Conservation (phyloP, 2,329 filamentous ascomycete species). For the Hypoxylon sp. region DNA sequence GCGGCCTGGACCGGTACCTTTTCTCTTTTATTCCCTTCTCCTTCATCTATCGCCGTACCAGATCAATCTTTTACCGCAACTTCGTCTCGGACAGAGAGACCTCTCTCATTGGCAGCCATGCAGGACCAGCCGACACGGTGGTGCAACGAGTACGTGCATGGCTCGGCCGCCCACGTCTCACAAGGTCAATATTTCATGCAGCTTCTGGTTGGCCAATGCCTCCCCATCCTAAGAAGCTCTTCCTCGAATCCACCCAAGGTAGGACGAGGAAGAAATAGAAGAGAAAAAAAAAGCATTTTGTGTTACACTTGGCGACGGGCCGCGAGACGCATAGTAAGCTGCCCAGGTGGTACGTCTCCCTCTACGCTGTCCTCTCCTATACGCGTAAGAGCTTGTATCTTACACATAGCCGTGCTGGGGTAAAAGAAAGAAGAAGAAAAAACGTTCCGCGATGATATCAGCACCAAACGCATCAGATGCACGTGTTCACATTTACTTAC, state of each 20-base stretch:
- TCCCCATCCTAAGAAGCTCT: not conserved
- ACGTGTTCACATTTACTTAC: conserved; percentile 7
- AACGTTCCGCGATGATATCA: conserved; percentile 4
- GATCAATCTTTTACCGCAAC: conserved; percentile 3
- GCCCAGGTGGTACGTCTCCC: not conserved
- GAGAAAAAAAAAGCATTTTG: not conserved
- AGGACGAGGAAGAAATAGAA: not conserved
- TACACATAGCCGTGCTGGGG: not conserved
- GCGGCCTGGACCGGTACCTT: conserved; percentile 8
- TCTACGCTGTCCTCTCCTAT: not conserved
- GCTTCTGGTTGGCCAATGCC: conserved; percentile 23
- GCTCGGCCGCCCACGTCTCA: conserved; percentile 14
- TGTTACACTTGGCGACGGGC: conserved; percentile 10
- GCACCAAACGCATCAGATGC: not conserved
- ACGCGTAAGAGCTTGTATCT: not conserved
- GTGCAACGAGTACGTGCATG: conserved; percentile 6
- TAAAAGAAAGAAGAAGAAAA: not conserved
- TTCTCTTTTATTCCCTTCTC: not conserved
- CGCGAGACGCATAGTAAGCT: conserved; percentile 34
- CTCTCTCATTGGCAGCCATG: conserved; percentile 8
- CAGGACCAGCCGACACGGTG: not conserved
- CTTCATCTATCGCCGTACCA: conserved; percentile 13
- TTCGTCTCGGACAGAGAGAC: not conserved
- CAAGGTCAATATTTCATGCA: conserved; percentile 24
- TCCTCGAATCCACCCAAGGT: not conserved